Evolutionary conservation across 495 filamentous ascomycete genomes (phyloP).

Genomic region (Penicillium verhagenii): DNA sequence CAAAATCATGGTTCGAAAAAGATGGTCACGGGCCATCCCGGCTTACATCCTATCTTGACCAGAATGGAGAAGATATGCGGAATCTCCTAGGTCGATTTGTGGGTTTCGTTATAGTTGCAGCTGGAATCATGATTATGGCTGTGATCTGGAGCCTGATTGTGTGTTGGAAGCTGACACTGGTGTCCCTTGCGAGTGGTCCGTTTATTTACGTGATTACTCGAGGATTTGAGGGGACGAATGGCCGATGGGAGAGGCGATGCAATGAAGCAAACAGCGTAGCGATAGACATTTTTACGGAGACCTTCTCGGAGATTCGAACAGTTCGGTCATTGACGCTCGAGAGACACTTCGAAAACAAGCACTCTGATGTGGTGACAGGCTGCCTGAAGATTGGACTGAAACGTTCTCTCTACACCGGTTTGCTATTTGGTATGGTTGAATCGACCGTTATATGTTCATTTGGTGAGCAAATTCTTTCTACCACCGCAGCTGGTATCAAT

Average conservation of each 20-base stretch:
- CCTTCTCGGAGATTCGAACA: constrained; percentile 77
- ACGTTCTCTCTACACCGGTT: constrained; percentile 58
- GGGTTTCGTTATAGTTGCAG: constrained; percentile 62
- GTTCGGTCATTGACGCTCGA: constrained; percentile 79
- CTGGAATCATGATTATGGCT: constrained; percentile 62
- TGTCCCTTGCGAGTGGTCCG: constrained; percentile 68
- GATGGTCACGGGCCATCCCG: constrained; percentile 60
- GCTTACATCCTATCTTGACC: constrained; percentile 71
- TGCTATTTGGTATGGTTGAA: constrained; percentile 75
- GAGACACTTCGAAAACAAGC: constrained; percentile 67
- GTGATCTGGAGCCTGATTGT: constrained; percentile 71
- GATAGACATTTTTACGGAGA: constrained; percentile 67
- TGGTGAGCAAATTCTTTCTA: constrained; percentile 38
- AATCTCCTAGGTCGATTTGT: constrained; percentile 78
- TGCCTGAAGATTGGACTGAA: constrained; percentile 32
- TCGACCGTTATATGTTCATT: constrained; percentile 67
- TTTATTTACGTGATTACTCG: constrained; percentile 64
- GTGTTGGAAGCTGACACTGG: constrained; percentile 80
- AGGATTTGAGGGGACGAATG: constrained; percentile 59
- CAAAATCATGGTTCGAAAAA: constrained; percentile 79
- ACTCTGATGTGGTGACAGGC: constrained; percentile 46
- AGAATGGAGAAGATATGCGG: constrained; percentile 84
- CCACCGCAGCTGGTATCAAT: no score
- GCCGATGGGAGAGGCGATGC: constrained; percentile 67
- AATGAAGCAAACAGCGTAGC: constrained; percentile 57